A percentile compares a stretch with the other conserved stretches of the same genome.
phyloP scores from a whole-genome alignment of 2,329 filamentous ascomycete genomes.

The Apiospora arundinis region DNA sequence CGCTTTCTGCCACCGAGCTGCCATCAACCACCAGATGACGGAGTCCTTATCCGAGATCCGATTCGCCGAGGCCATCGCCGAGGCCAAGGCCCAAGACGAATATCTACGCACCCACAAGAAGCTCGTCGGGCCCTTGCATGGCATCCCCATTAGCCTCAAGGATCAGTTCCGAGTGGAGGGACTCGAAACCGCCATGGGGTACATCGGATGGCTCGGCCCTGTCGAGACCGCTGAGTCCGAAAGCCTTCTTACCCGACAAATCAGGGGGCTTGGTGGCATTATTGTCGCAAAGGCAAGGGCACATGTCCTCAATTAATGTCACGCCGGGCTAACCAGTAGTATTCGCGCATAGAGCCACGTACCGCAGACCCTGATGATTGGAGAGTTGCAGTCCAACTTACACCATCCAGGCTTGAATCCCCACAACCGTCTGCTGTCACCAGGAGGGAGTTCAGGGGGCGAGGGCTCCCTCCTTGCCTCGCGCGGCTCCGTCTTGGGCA shows the following conservation, averaged over 20 bases:
- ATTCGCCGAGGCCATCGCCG: neutral
- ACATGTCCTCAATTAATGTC: neutral
- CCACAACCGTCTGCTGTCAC: neutral
- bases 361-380: neutral
- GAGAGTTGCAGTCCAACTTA: neutral
- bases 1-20: neutral
- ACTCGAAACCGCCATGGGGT: neutral
- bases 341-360: neutral
- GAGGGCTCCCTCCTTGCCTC: neutral
- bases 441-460: neutral
- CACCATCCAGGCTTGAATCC: neutral
- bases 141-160: neutral
- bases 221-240: neutral
- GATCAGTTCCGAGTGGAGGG: neutral
- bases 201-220: neutral
- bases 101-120: neutral
- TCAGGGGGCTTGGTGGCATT: neutral
- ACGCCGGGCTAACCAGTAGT: neutral
- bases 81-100: neutral
- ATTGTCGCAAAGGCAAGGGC: neutral
- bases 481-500: slow-evolving; percentile 44
- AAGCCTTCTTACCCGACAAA: neutral
- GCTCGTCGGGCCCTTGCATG: neutral
- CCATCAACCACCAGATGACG: neutral
- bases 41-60: neutral